Conservation (phyloP, 116 monocot genomes). For the Iris pallida region DNA sequence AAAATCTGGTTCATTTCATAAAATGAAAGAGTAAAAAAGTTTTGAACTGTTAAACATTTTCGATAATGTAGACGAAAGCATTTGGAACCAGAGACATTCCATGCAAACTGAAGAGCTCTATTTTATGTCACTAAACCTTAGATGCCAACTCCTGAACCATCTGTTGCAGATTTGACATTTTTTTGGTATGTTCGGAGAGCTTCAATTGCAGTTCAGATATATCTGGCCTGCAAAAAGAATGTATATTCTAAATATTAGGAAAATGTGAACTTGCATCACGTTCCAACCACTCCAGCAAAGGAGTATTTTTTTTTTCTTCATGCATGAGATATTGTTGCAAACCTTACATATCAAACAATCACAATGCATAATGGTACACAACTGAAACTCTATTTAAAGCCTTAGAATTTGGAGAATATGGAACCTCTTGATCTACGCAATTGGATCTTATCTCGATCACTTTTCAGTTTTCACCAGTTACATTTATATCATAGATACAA, state of each 20-base stretch:
- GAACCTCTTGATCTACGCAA: neutral
- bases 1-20: too few species aligned
- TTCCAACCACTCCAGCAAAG: neutral
- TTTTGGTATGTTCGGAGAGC: conserved; percentile 77
- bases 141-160: conserved; percentile 89
- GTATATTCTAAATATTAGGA: conserved; percentile 1
- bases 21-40: too few species aligned
- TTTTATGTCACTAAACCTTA: conserved; percentile 36
- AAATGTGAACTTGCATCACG: neutral
- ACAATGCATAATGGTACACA: too few species aligned
- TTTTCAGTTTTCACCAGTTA: too few species aligned
- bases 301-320: neutral
- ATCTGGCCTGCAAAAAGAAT: conserved; percentile 54
- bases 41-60: too few species aligned
- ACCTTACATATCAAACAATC: neutral
- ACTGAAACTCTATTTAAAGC: neutral
- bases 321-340: neutral
- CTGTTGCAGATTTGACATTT: conserved; percentile 78
- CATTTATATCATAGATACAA: too few species aligned
- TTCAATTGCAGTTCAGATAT: conserved; percentile 80
- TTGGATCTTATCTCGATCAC: too few species aligned
- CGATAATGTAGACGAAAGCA: too few species aligned
- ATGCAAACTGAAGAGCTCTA: too few species aligned
- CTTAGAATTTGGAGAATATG: neutral
- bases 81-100: too few species aligned